These are phyloP conservation scores for Yamadazyma sp. DNA, from an alignment of 805 yeast genomes.

Conservation along the genomic window DNA sequence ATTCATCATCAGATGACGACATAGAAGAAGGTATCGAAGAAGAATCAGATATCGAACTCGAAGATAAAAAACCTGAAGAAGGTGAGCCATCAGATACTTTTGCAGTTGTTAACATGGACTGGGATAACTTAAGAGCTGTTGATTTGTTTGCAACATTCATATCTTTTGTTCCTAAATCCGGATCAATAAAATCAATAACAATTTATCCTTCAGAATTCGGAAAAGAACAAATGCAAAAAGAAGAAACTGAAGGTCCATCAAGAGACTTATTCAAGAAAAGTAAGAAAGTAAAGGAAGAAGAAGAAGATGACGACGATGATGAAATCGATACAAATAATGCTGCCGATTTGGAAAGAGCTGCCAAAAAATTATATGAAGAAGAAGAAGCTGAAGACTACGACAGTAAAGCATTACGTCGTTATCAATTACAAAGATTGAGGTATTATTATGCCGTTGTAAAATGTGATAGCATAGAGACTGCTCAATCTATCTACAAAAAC, in stretches of 20 bases:
- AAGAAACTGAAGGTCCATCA: conserved; percentile 91
- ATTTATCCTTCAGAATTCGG: conserved; percentile 92
- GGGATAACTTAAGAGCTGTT: conserved; percentile 89
- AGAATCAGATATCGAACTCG: conserved; percentile 55
- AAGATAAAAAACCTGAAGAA: conserved; percentile 63
- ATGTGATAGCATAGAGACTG: conserved; percentile 72
- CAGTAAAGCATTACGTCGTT: conserved; percentile 76
- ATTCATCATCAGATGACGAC: conserved; percentile 40
- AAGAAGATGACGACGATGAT: conserved; percentile 33
- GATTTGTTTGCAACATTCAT: conserved; percentile 85
- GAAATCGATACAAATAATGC: conserved; percentile 46
- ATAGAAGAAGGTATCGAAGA: conserved; percentile 41
- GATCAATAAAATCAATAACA: conserved; percentile 76
- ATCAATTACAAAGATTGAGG: conserved; percentile 88
- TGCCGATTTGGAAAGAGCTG: conserved; percentile 58
- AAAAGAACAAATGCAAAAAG: conserved; percentile 84
- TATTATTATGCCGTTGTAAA: conserved; percentile 89
- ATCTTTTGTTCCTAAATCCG: conserved; percentile 90
- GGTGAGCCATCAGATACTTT: conserved; percentile 81
- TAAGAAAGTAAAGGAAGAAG: conserved; percentile 32
- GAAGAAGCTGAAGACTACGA: conserved; percentile 83
- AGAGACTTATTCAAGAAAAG: conserved; percentile 66
- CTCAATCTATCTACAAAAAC: conserved; percentile 71
- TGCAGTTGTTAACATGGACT: conserved; percentile 94
- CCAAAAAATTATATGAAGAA: conserved; percentile 72